Conservation (phyloP, 768 basidiomycete genomes). For the Krasilnikovozyma curviuscula region DNA sequence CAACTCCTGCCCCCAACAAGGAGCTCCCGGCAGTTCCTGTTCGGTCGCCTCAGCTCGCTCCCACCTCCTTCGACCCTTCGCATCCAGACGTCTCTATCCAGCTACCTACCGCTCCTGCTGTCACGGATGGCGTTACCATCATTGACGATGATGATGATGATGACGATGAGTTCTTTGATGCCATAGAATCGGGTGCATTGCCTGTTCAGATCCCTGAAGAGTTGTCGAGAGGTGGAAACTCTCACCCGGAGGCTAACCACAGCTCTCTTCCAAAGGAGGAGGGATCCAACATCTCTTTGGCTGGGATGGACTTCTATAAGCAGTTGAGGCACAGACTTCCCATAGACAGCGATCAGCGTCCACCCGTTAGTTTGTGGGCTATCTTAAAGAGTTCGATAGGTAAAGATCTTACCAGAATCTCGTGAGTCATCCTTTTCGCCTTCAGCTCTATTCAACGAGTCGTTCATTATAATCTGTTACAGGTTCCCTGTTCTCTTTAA, state of each 20-base stretch:
- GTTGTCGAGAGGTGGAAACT: constrained; percentile 7
- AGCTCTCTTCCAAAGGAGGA: constrained; percentile 9
- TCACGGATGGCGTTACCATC: constrained; percentile 19
- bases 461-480: not conserved
- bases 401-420: constrained; percentile 89
- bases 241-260: constrained; percentile 23
- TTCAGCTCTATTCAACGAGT: constrained; percentile 65
- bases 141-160: constrained; percentile 27
- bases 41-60: not conserved
- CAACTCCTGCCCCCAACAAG: not conserved
- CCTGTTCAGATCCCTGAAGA: constrained; percentile 37
- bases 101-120: constrained; percentile 6
- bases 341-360: constrained; percentile 54
- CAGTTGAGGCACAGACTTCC: constrained; percentile 42
- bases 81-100: not conserved
- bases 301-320: constrained; percentile 43
- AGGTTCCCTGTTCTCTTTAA: constrained; percentile 19
- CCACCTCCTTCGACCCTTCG: not conserved
- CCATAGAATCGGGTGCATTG: constrained; percentile 74
- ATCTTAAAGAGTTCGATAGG: constrained; percentile 90
- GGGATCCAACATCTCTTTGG: constrained; percentile 15
- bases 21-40: not conserved
- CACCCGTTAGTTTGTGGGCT: constrained; percentile 78
- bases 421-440: constrained; percentile 38
- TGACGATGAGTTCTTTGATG: constrained; percentile 92